phyloP scores from a whole-genome alignment of 495 filamentous ascomycete genomes.

The Tetracladium setigerum region DNA sequence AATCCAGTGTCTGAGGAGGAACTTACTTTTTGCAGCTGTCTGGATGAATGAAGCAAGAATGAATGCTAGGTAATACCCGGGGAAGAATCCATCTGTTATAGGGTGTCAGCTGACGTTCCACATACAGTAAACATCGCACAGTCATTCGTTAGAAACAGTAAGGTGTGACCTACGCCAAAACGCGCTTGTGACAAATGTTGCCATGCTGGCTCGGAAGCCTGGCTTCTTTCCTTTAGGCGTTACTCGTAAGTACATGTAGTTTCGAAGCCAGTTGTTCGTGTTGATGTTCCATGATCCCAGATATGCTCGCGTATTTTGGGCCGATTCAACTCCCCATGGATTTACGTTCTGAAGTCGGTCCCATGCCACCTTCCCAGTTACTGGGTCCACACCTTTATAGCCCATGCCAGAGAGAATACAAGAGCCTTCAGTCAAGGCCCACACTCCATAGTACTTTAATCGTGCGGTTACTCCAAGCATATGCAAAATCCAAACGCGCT shows the following conservation, averaged over 20 bases:
- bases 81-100: slow-evolving; percentile 70
- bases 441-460: slow-evolving; percentile 92
- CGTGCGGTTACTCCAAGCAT: slow-evolving; percentile 75
- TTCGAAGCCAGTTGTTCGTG: slow-evolving; percentile 93
- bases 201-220: slow-evolving; percentile 88
- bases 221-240: slow-evolving; percentile 95
- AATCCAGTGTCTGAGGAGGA: slow-evolving; percentile 1
- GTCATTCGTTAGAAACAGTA: too few species aligned
- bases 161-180: slow-evolving; percentile 56
- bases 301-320: slow-evolving; percentile 85
- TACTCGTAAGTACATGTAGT: slow-evolving; percentile 92
- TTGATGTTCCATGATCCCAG: slow-evolving; percentile 97
- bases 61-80: slow-evolving; percentile 91
- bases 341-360: slow-evolving; percentile 82
- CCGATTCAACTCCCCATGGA: slow-evolving; percentile 72
- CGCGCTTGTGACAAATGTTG: slow-evolving; percentile 87
- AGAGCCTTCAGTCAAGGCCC: slow-evolving; percentile 86
- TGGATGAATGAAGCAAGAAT: slow-evolving; percentile 84
- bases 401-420: slow-evolving; percentile 92
- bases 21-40: slow-evolving; percentile 85
- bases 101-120: too few species aligned
- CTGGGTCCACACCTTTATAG: slow-evolving; percentile 84
- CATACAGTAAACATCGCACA: too few species aligned
- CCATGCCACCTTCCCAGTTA: slow-evolving; percentile 79
- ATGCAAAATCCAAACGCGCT: slow-evolving; percentile 68